Base-by-base conservation (phyloP, 2,329 filamentous ascomycete genomes). In the Calonectria montana region DNA sequence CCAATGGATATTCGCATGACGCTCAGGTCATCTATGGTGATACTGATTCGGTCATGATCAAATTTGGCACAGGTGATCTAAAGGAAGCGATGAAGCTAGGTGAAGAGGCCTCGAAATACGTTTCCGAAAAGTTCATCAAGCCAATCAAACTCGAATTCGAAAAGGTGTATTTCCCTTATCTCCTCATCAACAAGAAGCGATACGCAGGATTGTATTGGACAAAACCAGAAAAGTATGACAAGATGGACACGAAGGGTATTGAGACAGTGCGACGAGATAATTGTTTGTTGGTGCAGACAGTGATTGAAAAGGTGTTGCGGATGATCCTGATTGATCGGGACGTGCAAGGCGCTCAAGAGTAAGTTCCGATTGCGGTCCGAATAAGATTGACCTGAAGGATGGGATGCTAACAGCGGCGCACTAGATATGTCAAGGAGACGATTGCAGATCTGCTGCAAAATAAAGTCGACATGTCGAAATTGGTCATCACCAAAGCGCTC, bases 241-340 rank as follows among this genome's bases (percentile, higher is more conserved):
- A 98, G 88, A 99, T 99, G 97, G 97, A 99, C 84, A 98, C 95
- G 72, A 99, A 99, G 83, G 97, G 97, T 88, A 98, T 99, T 76
- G 97, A 99, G 85, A 99, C 97, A 4, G 97, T 99, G 57, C 93
- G 97, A 77, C 90, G 97, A 88, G 97, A 99, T 83, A 99, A 99
- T 82, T 99, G 97, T 82, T 88, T 97, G 65, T 87, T 99, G 71
- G 97, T 98, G 18, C 96, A 98, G 84, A 98, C 94, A 3, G 97
- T 98, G 71, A 98, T 99, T 79, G 97, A 99, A 84, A 98, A 97
- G 68, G 96, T 98, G 25, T 86, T 99, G 75, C 91, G 95, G 77
- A 98, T 98, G 93, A 94, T 99, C 79, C 86, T 99, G 78, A 98
- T 99, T 74, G 96, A 99, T 76, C 93, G 92, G 77, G 95, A 99